Percentiles rank a stretch among this genome's conserved stretches.
phyloP scores from a whole-genome alignment of 306 rosid species.

The Vigna mungo region DNA sequence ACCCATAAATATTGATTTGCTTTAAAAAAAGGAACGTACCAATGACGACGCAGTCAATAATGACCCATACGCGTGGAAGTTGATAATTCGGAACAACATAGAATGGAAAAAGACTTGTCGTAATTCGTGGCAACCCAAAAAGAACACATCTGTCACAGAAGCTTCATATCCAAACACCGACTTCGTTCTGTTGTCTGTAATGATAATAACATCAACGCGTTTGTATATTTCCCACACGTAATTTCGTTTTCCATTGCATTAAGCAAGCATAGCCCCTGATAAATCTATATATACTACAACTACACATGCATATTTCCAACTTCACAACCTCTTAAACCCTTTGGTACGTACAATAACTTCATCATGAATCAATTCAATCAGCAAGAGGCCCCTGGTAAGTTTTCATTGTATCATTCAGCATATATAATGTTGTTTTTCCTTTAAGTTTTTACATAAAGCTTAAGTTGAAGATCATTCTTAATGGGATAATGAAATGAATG shows the following conservation, averaged over 20 bases:
- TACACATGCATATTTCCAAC: conserved; percentile 20
- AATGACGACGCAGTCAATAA: background rate
- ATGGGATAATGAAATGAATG: background rate
- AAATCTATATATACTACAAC: conserved; percentile 36
- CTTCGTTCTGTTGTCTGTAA: background rate
- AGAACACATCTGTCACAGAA: background rate
- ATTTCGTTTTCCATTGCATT: background rate
- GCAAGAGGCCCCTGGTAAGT: conserved; percentile 47
- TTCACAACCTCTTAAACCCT: conserved; percentile 3
- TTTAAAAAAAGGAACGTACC: background rate
- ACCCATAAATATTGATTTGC: too few relatives aligned
- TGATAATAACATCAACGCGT: background rate
- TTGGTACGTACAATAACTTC: background rate
- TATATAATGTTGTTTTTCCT: background rate
- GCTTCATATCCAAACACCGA: background rate
- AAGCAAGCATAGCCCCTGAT: background rate
- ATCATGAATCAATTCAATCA: conserved; percentile 41
- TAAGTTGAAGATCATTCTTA: background rate
- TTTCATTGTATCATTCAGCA: background rate
- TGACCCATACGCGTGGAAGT: background rate
- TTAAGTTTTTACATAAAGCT: background rate
- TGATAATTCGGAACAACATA: background rate
- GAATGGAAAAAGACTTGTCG: background rate
- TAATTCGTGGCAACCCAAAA: background rate
- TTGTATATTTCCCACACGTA: background rate